phyloP scores from a whole-genome alignment of 2,329 filamentous ascomycete species.

The Fusarium phyllophilum region DNA sequence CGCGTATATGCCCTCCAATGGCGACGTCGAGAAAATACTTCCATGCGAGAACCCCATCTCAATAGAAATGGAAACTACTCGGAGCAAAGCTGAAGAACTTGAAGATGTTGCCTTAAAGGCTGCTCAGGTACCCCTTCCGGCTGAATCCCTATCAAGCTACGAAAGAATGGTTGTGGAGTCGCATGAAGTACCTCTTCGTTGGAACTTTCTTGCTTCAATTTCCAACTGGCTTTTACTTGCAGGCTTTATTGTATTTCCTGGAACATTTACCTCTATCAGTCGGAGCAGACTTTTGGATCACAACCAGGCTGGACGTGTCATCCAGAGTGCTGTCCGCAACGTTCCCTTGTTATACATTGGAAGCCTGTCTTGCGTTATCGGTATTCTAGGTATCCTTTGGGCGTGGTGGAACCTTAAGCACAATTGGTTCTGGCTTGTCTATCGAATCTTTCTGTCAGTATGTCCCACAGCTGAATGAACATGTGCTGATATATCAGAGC shows the following conservation, averaged over 20 bases:
- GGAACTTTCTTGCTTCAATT: constrained; percentile 8
- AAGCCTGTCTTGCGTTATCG: background rate
- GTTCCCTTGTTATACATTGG: background rate
- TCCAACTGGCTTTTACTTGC: constrained; percentile 26
- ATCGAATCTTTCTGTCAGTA: constrained; percentile 19
- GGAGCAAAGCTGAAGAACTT: background rate
- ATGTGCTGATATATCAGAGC: background rate
- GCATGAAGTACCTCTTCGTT: background rate
- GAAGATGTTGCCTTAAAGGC: background rate
- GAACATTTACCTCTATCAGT: constrained; percentile 11
- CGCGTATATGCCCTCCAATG: background rate
- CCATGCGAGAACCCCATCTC: no score
- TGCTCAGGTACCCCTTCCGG: background rate
- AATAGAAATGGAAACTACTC: background rate
- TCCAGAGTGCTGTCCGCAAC: background rate
- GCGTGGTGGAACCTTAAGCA: constrained; percentile 13
- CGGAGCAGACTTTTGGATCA: background rate
- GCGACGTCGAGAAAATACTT: background rate
- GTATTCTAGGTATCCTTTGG: background rate
- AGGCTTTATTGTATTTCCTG: constrained; percentile 8
- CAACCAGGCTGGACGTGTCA: background rate
- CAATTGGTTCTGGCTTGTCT: constrained; percentile 16
- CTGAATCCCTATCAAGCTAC: background rate
- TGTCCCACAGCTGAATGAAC: background rate
- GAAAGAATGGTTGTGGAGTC: constrained; percentile 15